phyloP scores from a whole-genome alignment of 1,284 basidiomycete species.

The Apiotrichum porosum region DNA sequence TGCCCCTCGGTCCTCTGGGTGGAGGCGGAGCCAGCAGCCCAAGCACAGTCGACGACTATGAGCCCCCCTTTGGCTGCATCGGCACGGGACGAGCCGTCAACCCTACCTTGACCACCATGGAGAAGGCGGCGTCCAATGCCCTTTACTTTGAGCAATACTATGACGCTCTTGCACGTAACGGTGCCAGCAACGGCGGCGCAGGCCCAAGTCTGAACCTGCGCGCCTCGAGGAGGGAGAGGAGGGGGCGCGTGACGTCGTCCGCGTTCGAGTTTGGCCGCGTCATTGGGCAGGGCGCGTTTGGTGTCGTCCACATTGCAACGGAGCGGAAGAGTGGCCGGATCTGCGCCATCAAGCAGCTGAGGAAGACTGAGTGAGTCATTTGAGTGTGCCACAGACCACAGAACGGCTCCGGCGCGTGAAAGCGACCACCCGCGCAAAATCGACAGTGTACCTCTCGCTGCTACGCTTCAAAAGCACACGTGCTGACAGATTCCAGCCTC shows the following conservation, averaged over 20 bases:
- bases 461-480: too few relatives aligned
- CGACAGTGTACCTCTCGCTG: too few relatives aligned
- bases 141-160: conserved; percentile 97
- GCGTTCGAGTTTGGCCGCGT: conserved; percentile 84
- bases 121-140: conserved; percentile 84
- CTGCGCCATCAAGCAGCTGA: conserved; percentile 95
- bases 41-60: not conserved
- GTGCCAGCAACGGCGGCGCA: not conserved
- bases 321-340: conserved; percentile 73
- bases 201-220: too few relatives aligned
- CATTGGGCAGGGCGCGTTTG: conserved; percentile 95
- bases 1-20: conserved; percentile 5
- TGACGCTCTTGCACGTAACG: conserved; percentile 63
- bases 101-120: conserved; percentile 82
- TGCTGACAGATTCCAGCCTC: conserved; percentile 56
- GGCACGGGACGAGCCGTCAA: conserved; percentile 33
- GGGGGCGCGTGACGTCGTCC: not conserved
- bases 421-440: too few relatives aligned
- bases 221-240: conserved; percentile 3
- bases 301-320: conserved; percentile 86
- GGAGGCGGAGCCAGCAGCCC: too few relatives aligned
- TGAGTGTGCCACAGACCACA: too few relatives aligned
- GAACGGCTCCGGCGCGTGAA: too few relatives aligned
- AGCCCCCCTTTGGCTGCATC: not conserved
- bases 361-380: conserved; percentile 67